Conservation (phyloP, 1,284 basidiomycete species). For the Jaminaea rosea region DNA sequence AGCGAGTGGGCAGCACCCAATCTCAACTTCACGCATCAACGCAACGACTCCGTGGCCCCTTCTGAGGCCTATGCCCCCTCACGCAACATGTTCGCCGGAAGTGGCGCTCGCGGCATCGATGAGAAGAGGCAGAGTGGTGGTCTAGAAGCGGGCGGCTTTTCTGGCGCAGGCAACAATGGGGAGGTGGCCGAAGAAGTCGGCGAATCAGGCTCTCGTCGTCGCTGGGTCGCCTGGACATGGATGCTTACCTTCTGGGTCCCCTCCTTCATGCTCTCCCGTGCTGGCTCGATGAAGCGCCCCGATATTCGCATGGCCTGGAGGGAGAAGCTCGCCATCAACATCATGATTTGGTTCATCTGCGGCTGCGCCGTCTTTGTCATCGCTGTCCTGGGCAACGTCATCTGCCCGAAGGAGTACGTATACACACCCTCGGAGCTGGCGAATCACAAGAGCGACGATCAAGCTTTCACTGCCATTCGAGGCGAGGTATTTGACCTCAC, state of each 20-base stretch:
- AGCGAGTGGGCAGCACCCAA: constrained; percentile 17
- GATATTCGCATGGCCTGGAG: constrained; percentile 94
- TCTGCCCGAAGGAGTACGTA: constrained; percentile 90
- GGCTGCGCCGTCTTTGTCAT: constrained; percentile 83
- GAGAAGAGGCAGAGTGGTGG: no score
- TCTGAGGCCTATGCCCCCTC: constrained; percentile 67
- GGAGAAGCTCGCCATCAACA: constrained; percentile 88
- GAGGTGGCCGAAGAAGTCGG: constrained; percentile 80
- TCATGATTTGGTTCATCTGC: constrained; percentile 88
- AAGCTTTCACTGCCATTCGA: constrained; percentile 71
- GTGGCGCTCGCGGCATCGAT: constrained; percentile 53
- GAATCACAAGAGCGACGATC: constrained; percentile 60
- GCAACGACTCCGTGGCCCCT: constrained; percentile 19
- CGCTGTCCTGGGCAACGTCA: constrained; percentile 72
- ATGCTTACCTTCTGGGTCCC: constrained; percentile 88
- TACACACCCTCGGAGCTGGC: constrained; percentile 70
- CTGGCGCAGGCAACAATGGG: constrained; percentile 13
- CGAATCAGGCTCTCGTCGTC: constrained; percentile 66
- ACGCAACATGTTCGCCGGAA: constrained; percentile 78
- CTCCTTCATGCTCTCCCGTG: constrained; percentile 59
- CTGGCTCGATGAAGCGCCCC: constrained; percentile 83
- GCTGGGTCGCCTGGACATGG: constrained; percentile 84
- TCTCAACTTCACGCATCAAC: constrained; percentile 20
- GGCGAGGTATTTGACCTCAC: constrained; percentile 83
- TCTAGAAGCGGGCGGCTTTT: not conserved